Evolutionary conservation across 2,329 filamentous ascomycete species (phyloP).

Genomic region (Trichoderma semiorbis): DNA sequence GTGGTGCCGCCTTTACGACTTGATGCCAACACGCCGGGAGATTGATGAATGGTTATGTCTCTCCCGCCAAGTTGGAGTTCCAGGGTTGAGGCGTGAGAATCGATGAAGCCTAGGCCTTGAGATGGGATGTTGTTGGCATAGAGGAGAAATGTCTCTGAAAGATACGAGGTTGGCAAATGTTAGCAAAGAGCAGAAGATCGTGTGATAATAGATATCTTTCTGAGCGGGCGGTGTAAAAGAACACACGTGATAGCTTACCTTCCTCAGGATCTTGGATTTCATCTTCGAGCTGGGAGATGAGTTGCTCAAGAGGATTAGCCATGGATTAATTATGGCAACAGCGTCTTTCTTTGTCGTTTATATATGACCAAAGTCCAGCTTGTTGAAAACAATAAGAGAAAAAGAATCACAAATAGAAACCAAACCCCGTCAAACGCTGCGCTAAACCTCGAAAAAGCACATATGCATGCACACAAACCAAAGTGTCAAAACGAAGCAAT

Average conservation of each 20-base stretch:
- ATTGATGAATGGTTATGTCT: slow-evolving; percentile 78
- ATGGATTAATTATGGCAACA: background rate
- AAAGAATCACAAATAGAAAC: background rate
- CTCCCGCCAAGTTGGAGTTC: slow-evolving; percentile 64
- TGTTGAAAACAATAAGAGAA: background rate
- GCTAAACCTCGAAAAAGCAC: background rate
- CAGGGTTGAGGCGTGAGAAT: slow-evolving; percentile 62
- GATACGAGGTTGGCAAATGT: background rate
- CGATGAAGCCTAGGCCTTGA: slow-evolving; percentile 79
- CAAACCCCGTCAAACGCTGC: background rate
- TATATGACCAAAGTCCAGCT: background rate
- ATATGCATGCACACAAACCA: background rate
- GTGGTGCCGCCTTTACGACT: slow-evolving; percentile 61
- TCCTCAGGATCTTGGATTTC: slow-evolving; percentile 50
- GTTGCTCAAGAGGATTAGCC: background rate
- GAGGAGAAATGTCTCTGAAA: slow-evolving; percentile 77
- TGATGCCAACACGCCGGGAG: slow-evolving; percentile 76
- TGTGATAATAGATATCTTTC: background rate
- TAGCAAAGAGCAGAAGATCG: background rate
- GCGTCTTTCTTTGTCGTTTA: background rate
- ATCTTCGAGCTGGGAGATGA: slow-evolving; percentile 36
- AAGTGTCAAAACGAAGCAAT: background rate
- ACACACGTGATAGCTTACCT: slow-evolving; percentile 31
- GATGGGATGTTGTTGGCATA: slow-evolving; percentile 75
- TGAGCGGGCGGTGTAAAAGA: background rate